Conservation (phyloP, 352 stramenopile genomes). For the Pythium apleroticum region DNA sequence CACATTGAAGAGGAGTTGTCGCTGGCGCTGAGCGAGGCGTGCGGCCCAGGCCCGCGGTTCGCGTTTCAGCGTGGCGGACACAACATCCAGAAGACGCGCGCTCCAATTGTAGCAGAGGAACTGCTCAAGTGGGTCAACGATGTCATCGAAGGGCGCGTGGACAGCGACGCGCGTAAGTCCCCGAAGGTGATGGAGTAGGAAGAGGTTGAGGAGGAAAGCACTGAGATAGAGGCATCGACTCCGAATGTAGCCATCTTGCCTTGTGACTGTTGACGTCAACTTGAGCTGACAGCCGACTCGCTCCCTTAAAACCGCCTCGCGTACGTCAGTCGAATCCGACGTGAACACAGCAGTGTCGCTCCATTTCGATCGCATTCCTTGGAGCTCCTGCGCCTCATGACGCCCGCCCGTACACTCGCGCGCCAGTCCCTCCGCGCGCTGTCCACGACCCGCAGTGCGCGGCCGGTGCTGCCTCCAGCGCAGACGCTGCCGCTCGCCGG, state of each 20-base stretch:
- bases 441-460: background rate
- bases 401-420: background rate
- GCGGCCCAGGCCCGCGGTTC: slow-evolving; percentile 28
- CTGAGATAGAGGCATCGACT: background rate
- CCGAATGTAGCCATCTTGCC: background rate
- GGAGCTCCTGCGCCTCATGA: background rate
- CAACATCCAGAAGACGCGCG: slow-evolving; percentile 49
- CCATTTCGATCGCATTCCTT: too few species aligned
- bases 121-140: slow-evolving; percentile 27
- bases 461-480: slow-evolving; percentile 9
- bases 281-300: background rate
- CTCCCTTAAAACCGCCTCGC: background rate
- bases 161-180: background rate
- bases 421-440: background rate
- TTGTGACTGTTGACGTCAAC: background rate
- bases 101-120: slow-evolving; percentile 23
- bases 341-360: background rate
- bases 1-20: slow-evolving; percentile 35
- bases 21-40: slow-evolving; percentile 16
- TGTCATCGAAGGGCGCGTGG: slow-evolving; percentile 4
- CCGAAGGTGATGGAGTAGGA: background rate
- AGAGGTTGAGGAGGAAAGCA: background rate
- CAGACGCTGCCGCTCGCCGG: slow-evolving; percentile 12
- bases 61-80: slow-evolving; percentile 39
- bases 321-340: slow-evolving; percentile 1